Evolutionary conservation across 2,329 filamentous ascomycete species (phyloP), one percentile per base, ranked within the genome.

Genomic region (Aspergillus hiratsukae): DNA sequence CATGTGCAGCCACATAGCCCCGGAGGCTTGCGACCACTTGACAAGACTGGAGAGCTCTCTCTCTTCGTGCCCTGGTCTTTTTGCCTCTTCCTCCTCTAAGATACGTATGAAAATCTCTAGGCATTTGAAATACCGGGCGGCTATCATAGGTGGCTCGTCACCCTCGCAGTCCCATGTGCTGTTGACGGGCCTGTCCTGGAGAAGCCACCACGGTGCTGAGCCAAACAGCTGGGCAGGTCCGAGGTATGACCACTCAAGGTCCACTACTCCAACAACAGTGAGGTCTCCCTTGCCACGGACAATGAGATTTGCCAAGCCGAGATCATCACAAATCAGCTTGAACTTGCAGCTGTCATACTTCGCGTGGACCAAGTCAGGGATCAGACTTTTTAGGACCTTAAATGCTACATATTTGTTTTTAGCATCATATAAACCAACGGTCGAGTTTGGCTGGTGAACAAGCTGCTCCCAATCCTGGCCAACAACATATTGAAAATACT

Each of bases 311-410:
- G 69, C 68, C 17, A 71, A 58, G 57, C 71, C 66, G 35, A 75
- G 64, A 58, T 75, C 72, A 45, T 75, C 68, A 50, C 72, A 74
- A 58, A 74, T 70, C 17, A 75, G 59, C 51, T 75, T 74, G 45
- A 75, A 75, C 28, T 66, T 66, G 61, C 61, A 46, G 54, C 46
- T 57, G 56, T 74, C 62, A 58, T 68, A 68, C 27, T 61, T 58
- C 14, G 51, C 3, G 45, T 69, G 46, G 53, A 70, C 54, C 10
- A 66, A 64, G 48, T 66, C 61, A 35, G 57, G 58, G 54, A 67
- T 62, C 52, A 71, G 51, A 51, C 54, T 48, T 61, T 64, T 63
- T 28, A 73, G 57, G 55, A 66, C 60, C 31, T 69, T 68, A 25
- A 69, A 69, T 3, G 62, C 58, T 14, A 63, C 5, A 58, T 69